Conservation (phyloP, 1,139 yeast species). For the Komagataea norvegica region DNA sequence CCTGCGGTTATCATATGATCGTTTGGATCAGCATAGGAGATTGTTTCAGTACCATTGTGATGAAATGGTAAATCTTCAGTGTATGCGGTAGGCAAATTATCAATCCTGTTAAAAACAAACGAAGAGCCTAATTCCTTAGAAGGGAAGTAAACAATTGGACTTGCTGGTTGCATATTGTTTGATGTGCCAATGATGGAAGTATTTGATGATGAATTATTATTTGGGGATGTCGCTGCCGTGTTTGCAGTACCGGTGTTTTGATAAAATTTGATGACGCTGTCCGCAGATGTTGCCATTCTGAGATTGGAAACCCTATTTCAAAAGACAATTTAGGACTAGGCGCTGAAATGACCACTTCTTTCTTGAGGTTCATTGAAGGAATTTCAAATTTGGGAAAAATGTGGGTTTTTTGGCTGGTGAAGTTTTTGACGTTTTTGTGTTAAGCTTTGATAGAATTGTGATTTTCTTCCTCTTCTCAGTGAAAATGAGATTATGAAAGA, state of each 20-base stretch:
- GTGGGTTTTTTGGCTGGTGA: background rate
- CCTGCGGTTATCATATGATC: background rate
- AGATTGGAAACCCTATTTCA: too few species aligned
- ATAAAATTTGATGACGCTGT: conserved; percentile 17
- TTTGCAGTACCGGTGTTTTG: conserved; percentile 12
- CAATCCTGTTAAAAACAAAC: conserved; percentile 6
- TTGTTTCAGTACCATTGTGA: too few species aligned
- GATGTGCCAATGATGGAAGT: conserved; percentile 4
- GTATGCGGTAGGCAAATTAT: conserved; percentile 15
- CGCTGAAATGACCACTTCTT: too few species aligned
- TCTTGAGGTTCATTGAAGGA: too few species aligned
- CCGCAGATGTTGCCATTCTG: conserved; percentile 10
- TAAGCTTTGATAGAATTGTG: too few species aligned
- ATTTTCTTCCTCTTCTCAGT: too few species aligned
- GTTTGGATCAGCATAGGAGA: too few species aligned
- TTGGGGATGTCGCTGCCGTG: conserved; percentile 5
- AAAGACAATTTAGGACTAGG: background rate
- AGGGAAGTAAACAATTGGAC: background rate
- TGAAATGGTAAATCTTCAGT: background rate
- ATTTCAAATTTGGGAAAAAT: too few species aligned
- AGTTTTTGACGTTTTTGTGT: background rate
- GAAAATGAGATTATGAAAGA: too few species aligned
- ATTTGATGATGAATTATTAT: background rate
- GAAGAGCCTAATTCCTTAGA: conserved; percentile 1
- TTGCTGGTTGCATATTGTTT: background rate